Conservation (phyloP, 768 basidiomycete genomes). For the Macrolepiota albuminosa region DNA sequence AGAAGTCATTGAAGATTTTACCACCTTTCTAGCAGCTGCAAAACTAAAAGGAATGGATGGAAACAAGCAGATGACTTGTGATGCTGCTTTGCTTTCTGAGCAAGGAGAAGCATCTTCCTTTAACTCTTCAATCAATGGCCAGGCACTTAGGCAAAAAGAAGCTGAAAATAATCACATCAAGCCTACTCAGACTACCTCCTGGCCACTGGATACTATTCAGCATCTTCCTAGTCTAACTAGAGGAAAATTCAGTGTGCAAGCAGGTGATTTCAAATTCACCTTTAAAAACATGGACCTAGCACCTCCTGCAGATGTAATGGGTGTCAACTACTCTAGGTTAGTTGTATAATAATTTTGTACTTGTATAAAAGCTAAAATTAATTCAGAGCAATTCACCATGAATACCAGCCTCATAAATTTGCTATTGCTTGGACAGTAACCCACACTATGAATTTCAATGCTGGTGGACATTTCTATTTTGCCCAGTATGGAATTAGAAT, state of each 20-base stretch:
- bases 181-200: too few species aligned
- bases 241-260: background rate
- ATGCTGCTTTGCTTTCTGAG: background rate
- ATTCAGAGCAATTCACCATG: background rate
- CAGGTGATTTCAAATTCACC: background rate
- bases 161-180: background rate
- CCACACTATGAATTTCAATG: background rate
- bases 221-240: background rate
- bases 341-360: too few species aligned
- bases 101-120: background rate
- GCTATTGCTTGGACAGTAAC: constrained; percentile 4
- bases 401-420: background rate
- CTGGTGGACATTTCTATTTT: constrained; percentile 11
- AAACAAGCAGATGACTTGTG: background rate
- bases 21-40: background rate
- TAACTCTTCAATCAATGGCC: background rate
- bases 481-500: constrained; percentile 12
- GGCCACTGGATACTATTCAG: background rate
- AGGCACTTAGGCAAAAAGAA: background rate
- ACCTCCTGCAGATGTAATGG: constrained; percentile 3
- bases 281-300: background rate
- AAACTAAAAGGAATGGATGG: background rate
- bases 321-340: background rate
- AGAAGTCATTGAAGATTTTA: background rate
- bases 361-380: background rate